phyloP scores from a whole-genome alignment of 2,329 filamentous ascomycete genomes.

The Elsinoe arachidis region DNA sequence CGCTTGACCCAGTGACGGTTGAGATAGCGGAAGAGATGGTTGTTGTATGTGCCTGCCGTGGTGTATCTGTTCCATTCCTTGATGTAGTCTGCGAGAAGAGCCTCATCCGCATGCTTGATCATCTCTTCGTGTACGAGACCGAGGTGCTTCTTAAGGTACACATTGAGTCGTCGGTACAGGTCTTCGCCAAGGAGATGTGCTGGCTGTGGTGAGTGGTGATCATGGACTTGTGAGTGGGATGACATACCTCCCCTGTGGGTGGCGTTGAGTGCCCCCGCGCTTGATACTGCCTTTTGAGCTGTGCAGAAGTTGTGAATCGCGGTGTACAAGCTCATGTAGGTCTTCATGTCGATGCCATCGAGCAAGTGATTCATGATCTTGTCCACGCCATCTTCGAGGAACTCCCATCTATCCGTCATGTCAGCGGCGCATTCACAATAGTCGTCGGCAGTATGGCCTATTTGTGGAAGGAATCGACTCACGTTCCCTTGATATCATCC shows the following conservation, averaged over 20 bases:
- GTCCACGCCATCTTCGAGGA: constrained; percentile 78
- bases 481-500: constrained; percentile 32
- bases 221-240: not conserved
- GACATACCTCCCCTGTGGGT: constrained; percentile 61
- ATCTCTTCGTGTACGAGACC: constrained; percentile 62
- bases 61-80: constrained; percentile 95
- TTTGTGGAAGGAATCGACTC: constrained; percentile 15
- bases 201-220: not conserved
- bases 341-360: constrained; percentile 87
- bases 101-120: constrained; percentile 76
- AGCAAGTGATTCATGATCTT: constrained; percentile 90
- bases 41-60: constrained; percentile 90
- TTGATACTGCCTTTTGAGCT: constrained; percentile 79
- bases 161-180: constrained; percentile 82
- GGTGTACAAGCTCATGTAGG: constrained; percentile 97
- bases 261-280: constrained; percentile 38
- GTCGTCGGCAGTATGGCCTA: not conserved
- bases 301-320: constrained; percentile 99
- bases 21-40: constrained; percentile 91
- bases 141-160: constrained; percentile 75
- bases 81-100: constrained; percentile 86
- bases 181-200: constrained; percentile 94
- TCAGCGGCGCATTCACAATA: not conserved
- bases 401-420: constrained; percentile 62
- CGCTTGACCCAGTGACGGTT: constrained; percentile 99